Percentiles rank a stretch among this genome's conserved stretches.
phyloP scores from a whole-genome alignment of 805 yeast genomes.

The Naumovozyma dairenensis region DNA sequence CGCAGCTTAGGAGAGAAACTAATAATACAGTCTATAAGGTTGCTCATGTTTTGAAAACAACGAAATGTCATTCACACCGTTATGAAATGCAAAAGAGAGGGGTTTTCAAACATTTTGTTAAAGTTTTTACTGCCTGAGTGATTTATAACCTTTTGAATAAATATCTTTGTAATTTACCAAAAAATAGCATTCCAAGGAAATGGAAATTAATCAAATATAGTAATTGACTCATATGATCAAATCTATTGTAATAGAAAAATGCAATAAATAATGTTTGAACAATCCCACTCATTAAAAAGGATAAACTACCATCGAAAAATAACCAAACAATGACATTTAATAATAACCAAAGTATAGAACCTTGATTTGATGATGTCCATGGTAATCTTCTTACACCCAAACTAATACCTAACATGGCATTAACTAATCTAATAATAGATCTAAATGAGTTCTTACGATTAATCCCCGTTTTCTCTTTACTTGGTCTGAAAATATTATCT shows the following conservation, averaged over 20 bases:
- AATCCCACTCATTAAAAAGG: conserved; percentile 37
- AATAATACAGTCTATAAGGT: too few species aligned
- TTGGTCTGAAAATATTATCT: conserved; percentile 13
- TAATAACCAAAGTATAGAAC: conserved; percentile 49
- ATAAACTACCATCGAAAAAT: conserved; percentile 47
- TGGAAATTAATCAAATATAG: conserved; percentile 38
- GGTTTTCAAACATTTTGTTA: too few species aligned
- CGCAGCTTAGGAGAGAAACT: too few species aligned
- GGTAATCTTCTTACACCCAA: conserved; percentile 57
- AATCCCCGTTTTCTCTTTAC: not conserved
- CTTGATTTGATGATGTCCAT: conserved; percentile 57
- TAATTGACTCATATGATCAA: conserved; percentile 12
- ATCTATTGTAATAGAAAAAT: conserved; percentile 7
- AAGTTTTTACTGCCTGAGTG: too few species aligned
- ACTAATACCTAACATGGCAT: conserved; percentile 58
- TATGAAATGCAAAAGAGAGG: too few species aligned
- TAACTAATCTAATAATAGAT: conserved; percentile 36
- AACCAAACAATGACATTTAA: conserved; percentile 59
- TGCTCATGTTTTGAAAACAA: too few species aligned
- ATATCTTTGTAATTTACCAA: conserved; percentile 60
- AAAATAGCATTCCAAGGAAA: conserved; percentile 53
- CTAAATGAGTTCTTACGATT: conserved; percentile 34
- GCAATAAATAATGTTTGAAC: conserved; percentile 4
- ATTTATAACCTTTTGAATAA: conserved; percentile 27
- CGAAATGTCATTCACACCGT: too few species aligned